Conservation (phyloP, 2,329 filamentous ascomycete species). For the Aspergillus sp. region DNA sequence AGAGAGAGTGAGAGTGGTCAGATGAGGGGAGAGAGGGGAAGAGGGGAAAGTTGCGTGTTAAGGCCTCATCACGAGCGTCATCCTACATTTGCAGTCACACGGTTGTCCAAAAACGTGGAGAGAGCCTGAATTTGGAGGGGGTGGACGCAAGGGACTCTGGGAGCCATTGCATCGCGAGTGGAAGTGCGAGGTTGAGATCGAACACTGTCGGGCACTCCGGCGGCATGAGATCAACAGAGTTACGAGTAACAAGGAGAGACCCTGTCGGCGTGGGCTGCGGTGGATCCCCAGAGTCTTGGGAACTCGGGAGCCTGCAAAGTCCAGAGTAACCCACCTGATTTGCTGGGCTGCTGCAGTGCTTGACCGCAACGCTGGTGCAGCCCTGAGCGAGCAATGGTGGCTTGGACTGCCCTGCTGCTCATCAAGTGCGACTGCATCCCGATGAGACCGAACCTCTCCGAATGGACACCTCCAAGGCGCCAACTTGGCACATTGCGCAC, state of each 20-base stretch:
- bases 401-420: neutral
- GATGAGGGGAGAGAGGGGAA: neutral
- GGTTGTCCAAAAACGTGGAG: constrained; percentile 13
- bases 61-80: constrained; percentile 9
- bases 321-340: neutral
- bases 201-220: constrained; percentile 11
- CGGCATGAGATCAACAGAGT: neutral
- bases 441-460: constrained; percentile 5
- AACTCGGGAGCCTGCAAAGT: neutral
- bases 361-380: neutral
- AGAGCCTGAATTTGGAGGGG: neutral
- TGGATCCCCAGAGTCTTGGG: neutral
- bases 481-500: neutral
- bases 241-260: too few relatives aligned
- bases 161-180: too few relatives aligned
- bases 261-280: neutral
- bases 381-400: neutral
- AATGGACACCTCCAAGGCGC: constrained; percentile 5
- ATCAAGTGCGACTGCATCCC: neutral
- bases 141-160: constrained; percentile 11
- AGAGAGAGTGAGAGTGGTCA: neutral
- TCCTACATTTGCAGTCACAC: neutral
- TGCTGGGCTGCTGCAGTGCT: neutral
- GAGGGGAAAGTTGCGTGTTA: neutral
- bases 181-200: neutral